Evolutionary conservation across 2,329 filamentous ascomycete genomes (phyloP).

Genomic region (Pseudohalonectria lignicola): DNA sequence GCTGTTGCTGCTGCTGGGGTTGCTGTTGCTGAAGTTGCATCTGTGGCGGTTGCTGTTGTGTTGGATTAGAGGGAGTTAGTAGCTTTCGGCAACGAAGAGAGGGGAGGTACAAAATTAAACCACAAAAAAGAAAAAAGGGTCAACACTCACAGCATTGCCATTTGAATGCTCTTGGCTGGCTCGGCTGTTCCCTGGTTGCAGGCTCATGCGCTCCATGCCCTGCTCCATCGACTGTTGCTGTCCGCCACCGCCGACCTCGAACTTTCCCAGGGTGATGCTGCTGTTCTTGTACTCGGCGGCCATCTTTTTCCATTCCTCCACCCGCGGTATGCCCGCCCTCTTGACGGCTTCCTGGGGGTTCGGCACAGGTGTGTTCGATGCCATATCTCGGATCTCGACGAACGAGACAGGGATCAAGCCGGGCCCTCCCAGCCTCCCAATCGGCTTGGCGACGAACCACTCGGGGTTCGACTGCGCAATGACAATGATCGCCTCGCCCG

Average conservation of each 20-base stretch:
- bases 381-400: constrained; percentile 92
- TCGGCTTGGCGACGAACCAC: constrained; percentile 99
- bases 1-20: constrained; percentile 25
- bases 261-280: constrained; percentile 91
- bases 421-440: constrained; percentile 87
- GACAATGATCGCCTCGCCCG: constrained; percentile 93
- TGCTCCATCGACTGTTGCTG: constrained; percentile 47
- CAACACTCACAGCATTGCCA: constrained; percentile 2
- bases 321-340: constrained; percentile 80
- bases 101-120: no score
- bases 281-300: constrained; percentile 98
- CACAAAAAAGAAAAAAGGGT: no score
- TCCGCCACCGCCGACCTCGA: constrained; percentile 45
- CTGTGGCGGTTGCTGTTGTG: constrained; percentile 16
- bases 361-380: constrained; percentile 67
- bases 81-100: no score
- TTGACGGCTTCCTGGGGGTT: constrained; percentile 80
- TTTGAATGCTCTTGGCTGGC: constrained; percentile 1
- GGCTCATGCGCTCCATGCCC: constrained; percentile 68
- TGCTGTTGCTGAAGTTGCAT: constrained; percentile 17
- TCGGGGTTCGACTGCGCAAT: constrained; percentile 98
- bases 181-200: constrained; percentile 38
- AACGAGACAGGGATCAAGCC: constrained; percentile 94
- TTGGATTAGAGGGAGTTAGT: background rate
- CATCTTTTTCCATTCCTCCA: constrained; percentile 99